phyloP scores from a whole-genome alignment of 2,329 filamentous ascomycete species.

The Pseudogymnoascus sp. region DNA sequence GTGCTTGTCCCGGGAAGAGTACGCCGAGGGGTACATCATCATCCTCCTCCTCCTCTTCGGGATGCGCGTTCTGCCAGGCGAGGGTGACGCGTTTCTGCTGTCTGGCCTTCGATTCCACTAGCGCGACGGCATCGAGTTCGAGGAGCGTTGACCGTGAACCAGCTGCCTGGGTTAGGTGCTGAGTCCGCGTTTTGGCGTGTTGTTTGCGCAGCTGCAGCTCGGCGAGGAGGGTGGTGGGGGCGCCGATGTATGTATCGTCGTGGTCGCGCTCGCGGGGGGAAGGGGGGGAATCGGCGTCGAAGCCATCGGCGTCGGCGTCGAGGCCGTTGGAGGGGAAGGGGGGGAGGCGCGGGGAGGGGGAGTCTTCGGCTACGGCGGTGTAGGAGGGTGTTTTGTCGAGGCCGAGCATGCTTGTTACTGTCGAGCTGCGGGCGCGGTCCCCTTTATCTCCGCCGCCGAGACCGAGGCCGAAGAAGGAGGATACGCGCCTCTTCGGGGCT shows the following conservation, averaged over 20 bases:
- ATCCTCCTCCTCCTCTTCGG: constrained; percentile 48
- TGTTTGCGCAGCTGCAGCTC: constrained; percentile 88
- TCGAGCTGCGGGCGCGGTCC: constrained; percentile 16
- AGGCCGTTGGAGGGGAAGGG: constrained; percentile 38
- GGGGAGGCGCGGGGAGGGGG: constrained; percentile 15
- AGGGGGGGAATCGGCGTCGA: constrained; percentile 49
- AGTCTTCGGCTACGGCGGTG: neutral
- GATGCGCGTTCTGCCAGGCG: constrained; percentile 70
- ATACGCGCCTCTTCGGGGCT: constrained; percentile 31
- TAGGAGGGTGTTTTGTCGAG: constrained; percentile 16
- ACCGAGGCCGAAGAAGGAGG: constrained; percentile 40
- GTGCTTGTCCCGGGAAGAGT: constrained; percentile 45
- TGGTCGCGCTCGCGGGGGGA: constrained; percentile 51
- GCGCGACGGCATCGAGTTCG: constrained; percentile 81
- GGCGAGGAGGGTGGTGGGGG: constrained; percentile 83
- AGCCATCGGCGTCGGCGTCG: constrained; percentile 45
- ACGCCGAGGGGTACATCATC: constrained; percentile 85
- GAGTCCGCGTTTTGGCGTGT: constrained; percentile 72
- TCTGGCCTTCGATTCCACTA: constrained; percentile 69
- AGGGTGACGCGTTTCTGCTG: constrained; percentile 70
- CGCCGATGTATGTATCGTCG: constrained; percentile 52
- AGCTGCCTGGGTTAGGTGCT: constrained; percentile 52
- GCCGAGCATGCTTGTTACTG: constrained; percentile 20
- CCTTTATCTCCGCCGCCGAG: constrained; percentile 15
- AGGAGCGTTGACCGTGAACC: constrained; percentile 89